phyloP scores from a whole-genome alignment of 345 rosid genomes.

The Eucalyptus shirleyi region DNA sequence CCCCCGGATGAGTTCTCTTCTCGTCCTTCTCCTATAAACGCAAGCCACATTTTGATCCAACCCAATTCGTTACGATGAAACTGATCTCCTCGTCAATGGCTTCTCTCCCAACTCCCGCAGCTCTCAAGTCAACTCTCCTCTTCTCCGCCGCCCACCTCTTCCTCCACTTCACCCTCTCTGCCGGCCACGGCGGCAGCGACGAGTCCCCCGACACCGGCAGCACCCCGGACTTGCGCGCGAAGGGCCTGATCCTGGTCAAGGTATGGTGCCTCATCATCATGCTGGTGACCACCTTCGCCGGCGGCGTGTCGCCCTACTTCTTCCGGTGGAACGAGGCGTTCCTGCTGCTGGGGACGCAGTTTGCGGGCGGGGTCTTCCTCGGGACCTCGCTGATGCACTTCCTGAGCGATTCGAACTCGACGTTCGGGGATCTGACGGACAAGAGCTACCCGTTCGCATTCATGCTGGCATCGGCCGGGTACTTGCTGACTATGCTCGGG shows the following conservation, averaged over 20 bases:
- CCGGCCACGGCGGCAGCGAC: slow-evolving; percentile 27
- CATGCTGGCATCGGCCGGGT: slow-evolving; percentile 66
- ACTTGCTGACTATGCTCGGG: slow-evolving; percentile 70
- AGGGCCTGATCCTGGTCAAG: slow-evolving; percentile 47
- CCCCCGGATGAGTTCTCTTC: background rate
- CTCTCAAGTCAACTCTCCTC: background rate
- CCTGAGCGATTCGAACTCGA: slow-evolving; percentile 56
- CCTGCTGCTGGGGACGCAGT: slow-evolving; percentile 69
- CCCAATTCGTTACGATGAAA: background rate
- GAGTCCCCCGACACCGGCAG: background rate
- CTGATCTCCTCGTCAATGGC: background rate
- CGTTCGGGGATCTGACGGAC: slow-evolving; percentile 31
- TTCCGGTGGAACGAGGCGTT: slow-evolving; percentile 65
- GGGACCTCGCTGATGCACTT: slow-evolving; percentile 70
- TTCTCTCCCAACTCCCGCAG: background rate
- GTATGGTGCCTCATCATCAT: slow-evolving; percentile 67
- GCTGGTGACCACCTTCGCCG: slow-evolving; percentile 46
- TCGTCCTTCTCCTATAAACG: background rate
- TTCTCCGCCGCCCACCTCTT: background rate
- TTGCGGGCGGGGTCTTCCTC: slow-evolving; percentile 71
- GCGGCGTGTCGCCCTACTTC: slow-evolving; percentile 70
- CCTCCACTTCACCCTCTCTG: slow-evolving; percentile 22
- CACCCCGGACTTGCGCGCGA: slow-evolving; percentile 8
- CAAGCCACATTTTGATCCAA: background rate
- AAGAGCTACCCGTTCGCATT: slow-evolving; percentile 61